phyloP scores from a whole-genome alignment of 169 alveolate species.

The Plasmodium chabaudi region DNA sequence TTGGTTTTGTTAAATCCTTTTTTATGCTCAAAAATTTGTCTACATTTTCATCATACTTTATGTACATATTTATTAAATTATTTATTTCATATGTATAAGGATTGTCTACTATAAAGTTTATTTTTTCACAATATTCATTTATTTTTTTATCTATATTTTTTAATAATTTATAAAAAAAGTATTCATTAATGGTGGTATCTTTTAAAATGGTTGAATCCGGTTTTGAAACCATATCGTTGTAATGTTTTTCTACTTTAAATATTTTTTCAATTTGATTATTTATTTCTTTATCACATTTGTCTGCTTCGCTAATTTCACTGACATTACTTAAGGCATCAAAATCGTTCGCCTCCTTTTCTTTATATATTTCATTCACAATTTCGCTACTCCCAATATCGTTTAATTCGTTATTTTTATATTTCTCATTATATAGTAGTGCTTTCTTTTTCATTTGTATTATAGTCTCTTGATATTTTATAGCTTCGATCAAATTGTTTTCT shows the following conservation, averaged over 20 bases:
- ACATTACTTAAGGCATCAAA: neutral
- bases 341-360: conserved; percentile 1
- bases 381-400: conserved; percentile 8
- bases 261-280: neutral
- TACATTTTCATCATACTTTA: conserved; percentile 6
- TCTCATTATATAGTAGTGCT: neutral
- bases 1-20: conserved; percentile 6
- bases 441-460: conserved; percentile 24
- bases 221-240: neutral
- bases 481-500: conserved; percentile 19
- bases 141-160: conserved; percentile 54
- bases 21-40: conserved; percentile 23
- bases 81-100: conserved; percentile 68
- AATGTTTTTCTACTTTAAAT: neutral
- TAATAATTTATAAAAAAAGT: conserved; percentile 49
- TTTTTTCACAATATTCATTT: conserved; percentile 18
- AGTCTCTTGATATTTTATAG: conserved; percentile 20
- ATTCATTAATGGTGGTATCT: neutral
- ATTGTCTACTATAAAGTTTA: conserved; percentile 1
- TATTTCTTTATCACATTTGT: neutral
- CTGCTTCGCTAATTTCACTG: neutral
- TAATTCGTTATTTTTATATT: neutral
- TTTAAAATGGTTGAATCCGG: neutral
- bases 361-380: conserved; percentile 27
- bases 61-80: conserved; percentile 19